Base-by-base conservation (phyloP, 495 filamentous ascomycete species). In the Talaromyces stipitatus region DNA sequence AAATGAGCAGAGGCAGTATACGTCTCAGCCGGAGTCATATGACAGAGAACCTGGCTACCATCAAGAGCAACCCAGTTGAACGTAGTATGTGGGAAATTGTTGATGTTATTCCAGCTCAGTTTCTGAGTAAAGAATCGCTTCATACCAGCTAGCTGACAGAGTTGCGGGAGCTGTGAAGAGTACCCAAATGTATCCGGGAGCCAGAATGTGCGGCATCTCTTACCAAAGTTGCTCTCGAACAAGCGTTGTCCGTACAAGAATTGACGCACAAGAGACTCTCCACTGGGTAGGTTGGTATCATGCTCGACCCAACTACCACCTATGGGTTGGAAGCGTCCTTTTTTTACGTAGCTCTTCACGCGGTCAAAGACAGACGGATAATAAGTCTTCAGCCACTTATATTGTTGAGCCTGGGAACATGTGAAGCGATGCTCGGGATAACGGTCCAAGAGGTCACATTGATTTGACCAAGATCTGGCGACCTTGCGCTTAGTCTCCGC, bases 251-350 rank as follows among this genome's bases (percentile, higher is more conserved):
- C 91, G 60, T 95, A 95, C 29, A 97, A 65, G 64, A 98, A 98
- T 65, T 98, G 94, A n/a, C 94, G 83, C 51, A 92, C 85, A 22
- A 98, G 79, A 4, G 92, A 96, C 70, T 98, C 94, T 33, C 94
- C 94, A 60, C 90, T 90, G 0, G 94, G 94, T 78, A 98, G 78
- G 69, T 98, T 98, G 36, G 94, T 98, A 65, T 98, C 94, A 66
- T 98, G 94, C 63, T 98, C 94, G 16, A 98, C 94, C 94, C 94
- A 98, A 70, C 91, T 96, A 41, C 94, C 94, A 56, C 94, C 94
- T 64, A 98, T 89, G 11, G 91, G 90, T 59, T 96, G 91, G 69
- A 98, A 98, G 41, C 80, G 87, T 41, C 91, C 92, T 54, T 92
- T 84, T 64, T 90, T 90, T 32, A 97, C 87, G 75, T 95, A 94